Percentiles rank a stretch among this genome's conserved stretches.
These are phyloP conservation scores for Dothiorella sarmentorum DNA, from an alignment of 2,329 filamentous ascomycete species.

Conservation along the genomic window DNA sequence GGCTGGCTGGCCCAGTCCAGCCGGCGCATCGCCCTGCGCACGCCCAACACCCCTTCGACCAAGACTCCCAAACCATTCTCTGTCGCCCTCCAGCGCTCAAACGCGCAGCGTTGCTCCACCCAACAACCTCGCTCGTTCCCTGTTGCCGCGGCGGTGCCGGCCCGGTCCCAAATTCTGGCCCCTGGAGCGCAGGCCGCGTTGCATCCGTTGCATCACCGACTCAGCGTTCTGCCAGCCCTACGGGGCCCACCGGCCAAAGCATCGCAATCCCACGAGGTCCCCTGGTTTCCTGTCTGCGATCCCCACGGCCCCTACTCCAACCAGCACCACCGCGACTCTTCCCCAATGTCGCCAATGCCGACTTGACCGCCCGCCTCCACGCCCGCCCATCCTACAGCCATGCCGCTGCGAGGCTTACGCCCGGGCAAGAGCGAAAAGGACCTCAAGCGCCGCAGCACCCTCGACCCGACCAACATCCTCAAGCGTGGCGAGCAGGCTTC, in stretches of 20 bases:
- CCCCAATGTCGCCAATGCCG: constrained; percentile 18
- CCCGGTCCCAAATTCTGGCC: constrained; percentile 16
- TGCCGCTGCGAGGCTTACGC: constrained; percentile 40
- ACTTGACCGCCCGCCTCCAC: constrained; percentile 16
- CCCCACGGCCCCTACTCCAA: constrained; percentile 8
- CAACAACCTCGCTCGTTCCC: constrained; percentile 20
- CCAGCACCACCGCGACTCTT: background rate
- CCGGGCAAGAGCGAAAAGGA: constrained; percentile 39
- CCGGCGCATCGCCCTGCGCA: too few relatives aligned
- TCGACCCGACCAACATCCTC: constrained; percentile 40
- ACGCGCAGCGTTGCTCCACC: background rate
- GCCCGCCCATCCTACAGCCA: constrained; percentile 27
- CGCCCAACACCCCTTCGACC: background rate
- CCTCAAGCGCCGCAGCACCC: constrained; percentile 43
- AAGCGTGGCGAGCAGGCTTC: constrained; percentile 31
- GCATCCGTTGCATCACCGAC: constrained; percentile 20
- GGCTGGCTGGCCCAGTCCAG: too few relatives aligned
- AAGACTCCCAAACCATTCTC: background rate
- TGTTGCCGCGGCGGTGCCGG: constrained; percentile 14
- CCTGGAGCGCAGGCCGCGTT: constrained; percentile 19
- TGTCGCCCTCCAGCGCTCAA: constrained; percentile 7
- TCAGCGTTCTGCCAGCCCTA: constrained; percentile 24
- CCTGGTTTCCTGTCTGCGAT: constrained; percentile 16
- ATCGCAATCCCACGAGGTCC: constrained; percentile 19
- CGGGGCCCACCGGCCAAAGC: constrained; percentile 16